Evolutionary conservation across 2,329 filamentous ascomycete species (phyloP), one percentile per base, ranked within the genome.

Genomic region (Geosmithia putterillii): DNA sequence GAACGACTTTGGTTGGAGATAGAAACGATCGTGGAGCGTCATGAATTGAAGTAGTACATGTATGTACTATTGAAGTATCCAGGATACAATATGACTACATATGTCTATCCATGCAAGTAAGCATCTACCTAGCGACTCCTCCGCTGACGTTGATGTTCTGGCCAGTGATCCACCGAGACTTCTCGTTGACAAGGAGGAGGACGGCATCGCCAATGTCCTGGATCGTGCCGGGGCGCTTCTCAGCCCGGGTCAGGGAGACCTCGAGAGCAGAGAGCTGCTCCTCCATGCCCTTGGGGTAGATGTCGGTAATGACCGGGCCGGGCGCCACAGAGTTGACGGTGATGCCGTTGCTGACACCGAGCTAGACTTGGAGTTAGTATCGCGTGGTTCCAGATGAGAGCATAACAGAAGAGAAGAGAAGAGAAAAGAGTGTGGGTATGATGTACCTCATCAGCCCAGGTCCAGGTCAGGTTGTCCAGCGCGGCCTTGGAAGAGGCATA

Each of bases 121-220:
- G 28, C 15, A 3, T 23, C 4, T 36, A 36, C 17, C 19, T 18
- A 23, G 53, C 59, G 19, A 62, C 52, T 5, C 59, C 63, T 18
- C 60, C 63, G 40, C 57, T 65, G 34, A 60, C 62, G 2, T 55
- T 58, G 45, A 67, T 62, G 25, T 52, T 57, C 54, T 68, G 64
- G 7, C 58, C 66, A 0, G 65, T 67, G n/a, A 69, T 62, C 66
- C 66, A 69, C 5, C 65, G 51, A 22, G 56, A 58, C 44, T 62
- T 60, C 46, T 66, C 61, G 7, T 52, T 59, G 2, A 55, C 62
- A 3, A 69, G 43, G 38, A 67, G 45, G 21, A 66, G 45, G 21
- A 63, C 60, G 0, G 62, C 63, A 46, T 70, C 65, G 0, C 60
- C 67, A 37, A 71, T 54, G 43, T 71, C 67, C 17, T 60, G 59